Evolutionary conservation across 1,284 basidiomycete species (phyloP).

Genomic region (Testicularia cyperi): DNA sequence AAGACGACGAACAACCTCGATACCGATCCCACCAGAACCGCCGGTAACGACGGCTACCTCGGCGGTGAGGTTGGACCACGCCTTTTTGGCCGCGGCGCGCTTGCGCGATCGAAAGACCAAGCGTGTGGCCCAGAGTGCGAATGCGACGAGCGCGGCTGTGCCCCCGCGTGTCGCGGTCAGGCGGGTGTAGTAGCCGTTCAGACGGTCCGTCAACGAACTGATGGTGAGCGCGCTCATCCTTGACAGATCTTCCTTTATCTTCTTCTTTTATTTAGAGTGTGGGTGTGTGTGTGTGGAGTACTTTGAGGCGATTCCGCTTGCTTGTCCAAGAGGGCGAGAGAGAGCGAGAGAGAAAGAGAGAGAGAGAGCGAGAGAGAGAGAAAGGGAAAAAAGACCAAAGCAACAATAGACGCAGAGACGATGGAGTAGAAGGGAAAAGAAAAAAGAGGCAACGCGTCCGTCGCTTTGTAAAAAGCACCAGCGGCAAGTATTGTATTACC

Average conservation of each 20-base stretch:
- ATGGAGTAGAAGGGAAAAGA: no score
- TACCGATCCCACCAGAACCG: conserved; percentile 57
- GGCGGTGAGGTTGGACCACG: conserved; percentile 40
- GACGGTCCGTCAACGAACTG: conserved; percentile 10
- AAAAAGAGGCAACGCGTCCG: no score
- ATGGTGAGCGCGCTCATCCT: conserved; percentile 19
- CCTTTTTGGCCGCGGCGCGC: conserved; percentile 20
- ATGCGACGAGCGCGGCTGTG: conserved; percentile 10
- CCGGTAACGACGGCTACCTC: conserved; percentile 58
- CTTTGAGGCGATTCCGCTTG: no score
- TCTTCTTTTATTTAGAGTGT: no score
- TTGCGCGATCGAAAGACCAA: conserved; percentile 11
- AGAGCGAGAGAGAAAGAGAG: not conserved
- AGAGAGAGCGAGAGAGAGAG: not conserved
- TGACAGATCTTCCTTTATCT: not conserved
- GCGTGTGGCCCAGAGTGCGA: conserved; percentile 17
- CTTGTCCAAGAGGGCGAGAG: no score
- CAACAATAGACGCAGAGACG: not conserved
- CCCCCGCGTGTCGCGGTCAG: conserved; percentile 20
- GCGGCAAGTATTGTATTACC: no score
- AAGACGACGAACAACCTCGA: conserved; percentile 42
- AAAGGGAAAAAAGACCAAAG: not conserved
- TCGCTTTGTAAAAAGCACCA: no score
- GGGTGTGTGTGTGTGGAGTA: no score
- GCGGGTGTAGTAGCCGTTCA: conserved; percentile 14